phyloP scores from a whole-genome alignment of 768 basidiomycete species.

The Mycena capillaripes region DNA sequence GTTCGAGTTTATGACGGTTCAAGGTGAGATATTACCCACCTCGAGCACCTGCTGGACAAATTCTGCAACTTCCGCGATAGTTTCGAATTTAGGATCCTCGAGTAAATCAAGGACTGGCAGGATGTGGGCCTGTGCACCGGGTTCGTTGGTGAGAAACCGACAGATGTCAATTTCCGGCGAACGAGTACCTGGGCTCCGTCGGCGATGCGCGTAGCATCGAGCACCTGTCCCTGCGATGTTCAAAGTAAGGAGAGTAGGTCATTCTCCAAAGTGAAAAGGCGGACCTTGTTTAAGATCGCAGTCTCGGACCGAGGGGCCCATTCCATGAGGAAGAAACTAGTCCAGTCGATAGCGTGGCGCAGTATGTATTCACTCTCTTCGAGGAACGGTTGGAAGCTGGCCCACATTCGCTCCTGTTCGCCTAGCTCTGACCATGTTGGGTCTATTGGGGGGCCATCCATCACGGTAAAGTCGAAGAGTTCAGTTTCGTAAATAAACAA shows the following conservation, averaged over 20 bases:
- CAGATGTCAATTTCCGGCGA: background rate
- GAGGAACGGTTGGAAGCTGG: background rate
- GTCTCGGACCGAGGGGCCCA: background rate
- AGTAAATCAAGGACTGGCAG: background rate
- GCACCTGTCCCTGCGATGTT: background rate
- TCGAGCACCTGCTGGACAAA: constrained; percentile 13
- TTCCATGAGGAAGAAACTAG: background rate
- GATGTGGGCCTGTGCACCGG: background rate
- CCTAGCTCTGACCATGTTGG: background rate
- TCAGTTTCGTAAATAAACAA: too few relatives aligned
- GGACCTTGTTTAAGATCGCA: background rate
- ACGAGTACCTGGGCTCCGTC: background rate
- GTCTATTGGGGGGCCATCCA: too few relatives aligned
- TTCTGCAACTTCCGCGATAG: background rate
- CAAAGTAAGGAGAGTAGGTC: background rate
- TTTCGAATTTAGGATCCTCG: background rate
- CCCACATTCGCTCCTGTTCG: background rate
- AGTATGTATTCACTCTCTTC: background rate
- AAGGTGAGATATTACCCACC: background rate
- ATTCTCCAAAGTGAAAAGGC: background rate
- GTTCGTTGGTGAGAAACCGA: background rate
- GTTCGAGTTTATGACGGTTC: background rate
- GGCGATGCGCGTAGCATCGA: constrained; percentile 3
- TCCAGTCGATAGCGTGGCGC: constrained; percentile 6
- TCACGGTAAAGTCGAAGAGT: too few relatives aligned